phyloP scores from a whole-genome alignment of 2,329 filamentous ascomycete genomes.

The Pseudocercospora fijiensis region DNA sequence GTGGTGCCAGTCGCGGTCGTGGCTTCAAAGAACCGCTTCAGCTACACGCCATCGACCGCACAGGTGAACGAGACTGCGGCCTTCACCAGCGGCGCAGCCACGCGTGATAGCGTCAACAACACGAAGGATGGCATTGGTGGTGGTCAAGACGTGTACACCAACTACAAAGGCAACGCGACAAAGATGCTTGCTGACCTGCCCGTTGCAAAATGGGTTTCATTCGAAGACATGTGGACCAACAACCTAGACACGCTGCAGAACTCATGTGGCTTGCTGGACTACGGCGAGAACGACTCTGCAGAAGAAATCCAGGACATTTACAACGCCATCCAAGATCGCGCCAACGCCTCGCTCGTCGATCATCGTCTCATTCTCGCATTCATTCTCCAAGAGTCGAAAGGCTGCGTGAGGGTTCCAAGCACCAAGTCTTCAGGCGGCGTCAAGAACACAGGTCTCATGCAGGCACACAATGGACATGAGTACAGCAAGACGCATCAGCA shows the following conservation, averaged over 20 bases:
- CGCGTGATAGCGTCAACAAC: conserved; percentile 3
- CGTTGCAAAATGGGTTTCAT: conserved; percentile 17
- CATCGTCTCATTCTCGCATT: conserved; percentile 46
- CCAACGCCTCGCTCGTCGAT: conserved; percentile 40
- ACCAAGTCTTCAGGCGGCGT: conserved; percentile 36
- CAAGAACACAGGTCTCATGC: conserved; percentile 50
- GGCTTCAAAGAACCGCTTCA: conserved; percentile 30
- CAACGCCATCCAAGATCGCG: conserved; percentile 39
- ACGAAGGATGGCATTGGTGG: conserved; percentile 13
- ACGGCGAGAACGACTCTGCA: conserved; percentile 21
- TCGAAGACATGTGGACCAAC: conserved; percentile 36
- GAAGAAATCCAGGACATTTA: conserved; percentile 43
- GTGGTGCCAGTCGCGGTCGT: conserved; percentile 31
- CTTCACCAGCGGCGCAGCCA: conserved; percentile 15
- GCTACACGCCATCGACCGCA: conserved; percentile 31
- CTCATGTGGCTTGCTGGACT: conserved; percentile 13
- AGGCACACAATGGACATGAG: conserved; percentile 43
- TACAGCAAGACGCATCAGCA: conserved; percentile 20
- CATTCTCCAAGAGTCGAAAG: conserved; percentile 48
- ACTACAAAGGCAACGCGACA: conserved; percentile 15
- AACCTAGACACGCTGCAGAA: conserved; percentile 11
- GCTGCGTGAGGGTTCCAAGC: conserved; percentile 46
- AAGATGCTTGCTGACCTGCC: conserved; percentile 9
- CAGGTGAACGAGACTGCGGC: conserved; percentile 20
- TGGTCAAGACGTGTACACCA: conserved; percentile 16